Conservation (phyloP, 192 early-diverging fungal genomes). For the Backusella liffmaniae region DNA sequence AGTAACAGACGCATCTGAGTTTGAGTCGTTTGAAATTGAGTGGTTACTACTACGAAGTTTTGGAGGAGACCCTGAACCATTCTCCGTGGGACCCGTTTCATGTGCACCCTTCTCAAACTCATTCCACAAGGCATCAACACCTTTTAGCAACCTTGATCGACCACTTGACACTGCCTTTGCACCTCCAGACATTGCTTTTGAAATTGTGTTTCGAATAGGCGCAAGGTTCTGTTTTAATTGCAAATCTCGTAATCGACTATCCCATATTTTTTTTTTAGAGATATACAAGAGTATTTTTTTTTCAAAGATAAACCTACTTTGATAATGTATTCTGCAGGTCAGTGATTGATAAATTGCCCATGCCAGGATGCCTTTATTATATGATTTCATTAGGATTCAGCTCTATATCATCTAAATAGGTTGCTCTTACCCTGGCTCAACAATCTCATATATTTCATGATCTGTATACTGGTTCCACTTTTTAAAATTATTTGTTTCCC, state of each 20-base stretch:
- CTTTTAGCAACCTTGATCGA: constrained; percentile 20
- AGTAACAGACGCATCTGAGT: not conserved
- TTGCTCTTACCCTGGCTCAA: constrained; percentile 47
- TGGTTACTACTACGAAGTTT: not conserved
- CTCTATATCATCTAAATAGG: not conserved
- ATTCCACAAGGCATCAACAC: constrained; percentile 36
- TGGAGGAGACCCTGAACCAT: not conserved
- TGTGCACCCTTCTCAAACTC: constrained; percentile 9
- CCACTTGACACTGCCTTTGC: constrained; percentile 45
- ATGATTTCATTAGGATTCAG: not conserved
- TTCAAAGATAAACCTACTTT: constrained; percentile 39
- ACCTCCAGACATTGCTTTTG: constrained; percentile 50
- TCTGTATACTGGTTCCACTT: constrained; percentile 64
- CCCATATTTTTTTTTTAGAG: not conserved
- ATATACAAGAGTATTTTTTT: no score
- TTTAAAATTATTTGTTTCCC: constrained; percentile 62
- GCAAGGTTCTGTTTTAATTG: constrained; percentile 46
- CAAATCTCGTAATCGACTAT: constrained; percentile 50
- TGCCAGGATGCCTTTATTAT: constrained; percentile 40
- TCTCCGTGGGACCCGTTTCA: not conserved
- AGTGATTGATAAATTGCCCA: constrained; percentile 48
- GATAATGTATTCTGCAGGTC: constrained; percentile 51
- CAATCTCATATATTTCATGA: constrained; percentile 56
- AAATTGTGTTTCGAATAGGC: constrained; percentile 44
- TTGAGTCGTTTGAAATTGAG: constrained; percentile 11